Evolutionary conservation across 2,329 filamentous ascomycete genomes (phyloP).

Genomic region (Fusarium marasasianum): DNA sequence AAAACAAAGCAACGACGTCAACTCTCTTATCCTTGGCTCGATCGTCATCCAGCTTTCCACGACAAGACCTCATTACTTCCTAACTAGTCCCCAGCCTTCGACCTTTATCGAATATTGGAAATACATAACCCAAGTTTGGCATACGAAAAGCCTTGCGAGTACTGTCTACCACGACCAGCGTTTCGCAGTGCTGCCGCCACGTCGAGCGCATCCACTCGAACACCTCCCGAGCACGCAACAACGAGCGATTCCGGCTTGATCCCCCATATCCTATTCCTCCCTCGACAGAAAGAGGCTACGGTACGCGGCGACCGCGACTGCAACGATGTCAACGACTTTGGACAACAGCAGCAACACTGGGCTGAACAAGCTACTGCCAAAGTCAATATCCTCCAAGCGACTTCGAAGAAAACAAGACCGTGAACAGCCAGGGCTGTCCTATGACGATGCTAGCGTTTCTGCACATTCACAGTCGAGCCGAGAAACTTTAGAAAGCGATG

Average conservation of each 20-base stretch:
- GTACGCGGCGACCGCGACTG: background rate
- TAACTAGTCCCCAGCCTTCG: background rate
- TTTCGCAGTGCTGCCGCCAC: constrained; percentile 4
- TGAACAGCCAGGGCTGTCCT: constrained; percentile 45
- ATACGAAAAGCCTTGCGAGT: background rate
- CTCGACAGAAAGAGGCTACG: background rate
- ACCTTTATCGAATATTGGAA: background rate
- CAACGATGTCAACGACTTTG: constrained; percentile 24
- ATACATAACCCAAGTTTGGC: background rate
- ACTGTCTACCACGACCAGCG: background rate
- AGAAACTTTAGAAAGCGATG: constrained; percentile 51
- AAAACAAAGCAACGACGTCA: constrained; percentile 40
- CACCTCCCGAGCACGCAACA: constrained; percentile 10
- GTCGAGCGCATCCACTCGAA: constrained; percentile 25
- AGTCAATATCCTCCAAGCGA: constrained; percentile 59
- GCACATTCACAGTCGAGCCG: constrained; percentile 50
- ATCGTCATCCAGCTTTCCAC: constrained; percentile 5
- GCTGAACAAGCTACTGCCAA: constrained; percentile 63
- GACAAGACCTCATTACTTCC: constrained; percentile 15
- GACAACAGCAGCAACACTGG: constrained; percentile 46
- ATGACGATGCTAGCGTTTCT: constrained; percentile 44
- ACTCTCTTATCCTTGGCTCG: constrained; percentile 24
- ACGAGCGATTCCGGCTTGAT: constrained; percentile 5
- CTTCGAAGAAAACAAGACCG: constrained; percentile 59
- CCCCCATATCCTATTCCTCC: background rate